Evolutionary conservation across 495 filamentous ascomycete genomes (phyloP).

Genomic region (Penicillium alfredii): DNA sequence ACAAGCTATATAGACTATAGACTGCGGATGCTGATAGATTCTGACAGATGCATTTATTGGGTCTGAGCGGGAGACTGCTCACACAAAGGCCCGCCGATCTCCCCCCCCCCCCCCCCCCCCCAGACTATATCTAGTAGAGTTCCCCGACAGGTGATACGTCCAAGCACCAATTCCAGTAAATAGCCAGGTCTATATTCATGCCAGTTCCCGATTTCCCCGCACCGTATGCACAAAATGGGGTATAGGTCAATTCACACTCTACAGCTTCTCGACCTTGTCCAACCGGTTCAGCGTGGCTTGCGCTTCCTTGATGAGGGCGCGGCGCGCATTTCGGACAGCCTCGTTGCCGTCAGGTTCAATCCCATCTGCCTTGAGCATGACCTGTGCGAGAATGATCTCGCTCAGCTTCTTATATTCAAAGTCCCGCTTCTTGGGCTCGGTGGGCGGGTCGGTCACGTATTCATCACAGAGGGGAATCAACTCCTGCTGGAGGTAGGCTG

Average conservation of each 20-base stretch:
- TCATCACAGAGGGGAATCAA: constrained; percentile 60
- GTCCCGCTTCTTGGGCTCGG: constrained; percentile 61
- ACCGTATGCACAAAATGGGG: not conserved
- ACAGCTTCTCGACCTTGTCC: constrained; percentile 41
- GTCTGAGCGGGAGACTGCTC: constrained; percentile 12
- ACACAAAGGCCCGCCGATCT: constrained; percentile 6
- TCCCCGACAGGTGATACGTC: no score
- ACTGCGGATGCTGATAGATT: no score
- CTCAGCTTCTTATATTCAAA: constrained; percentile 75
- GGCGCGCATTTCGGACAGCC: constrained; percentile 58
- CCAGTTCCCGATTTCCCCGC: no score
- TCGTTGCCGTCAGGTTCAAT: constrained; percentile 68
- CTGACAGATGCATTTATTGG: no score
- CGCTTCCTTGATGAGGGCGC: constrained; percentile 69
- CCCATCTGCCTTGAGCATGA: constrained; percentile 78
- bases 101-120: no score
- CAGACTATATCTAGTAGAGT: no score
- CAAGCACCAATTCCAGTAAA: not conserved
- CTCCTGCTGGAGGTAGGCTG: constrained; percentile 57
- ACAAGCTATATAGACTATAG: no score
- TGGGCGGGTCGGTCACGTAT: constrained; percentile 61
- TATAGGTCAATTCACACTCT: constrained; percentile 11
- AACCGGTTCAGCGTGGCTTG: constrained; percentile 59
- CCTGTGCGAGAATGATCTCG: constrained; percentile 78
- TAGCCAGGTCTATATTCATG: no score